Evolutionary conservation across 2,329 filamentous ascomycete genomes (phyloP).

Genomic region (Berkeleyomyces rouxiae): DNA sequence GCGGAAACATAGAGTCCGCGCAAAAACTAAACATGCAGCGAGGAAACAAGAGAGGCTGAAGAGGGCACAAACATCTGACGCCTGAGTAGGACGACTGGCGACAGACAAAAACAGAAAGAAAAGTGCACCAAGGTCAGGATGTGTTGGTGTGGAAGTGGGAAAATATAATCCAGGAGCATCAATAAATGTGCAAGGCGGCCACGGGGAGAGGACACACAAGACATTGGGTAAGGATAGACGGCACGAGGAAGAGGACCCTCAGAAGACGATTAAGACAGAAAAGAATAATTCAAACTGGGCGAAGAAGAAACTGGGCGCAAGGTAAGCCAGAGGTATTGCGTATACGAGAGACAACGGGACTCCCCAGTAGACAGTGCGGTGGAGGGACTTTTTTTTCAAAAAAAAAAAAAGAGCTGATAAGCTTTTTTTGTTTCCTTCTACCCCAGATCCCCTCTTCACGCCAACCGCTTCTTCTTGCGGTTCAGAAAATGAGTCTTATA

Average conservation of each 20-base stretch:
- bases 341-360: background rate
- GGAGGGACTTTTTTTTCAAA: background rate
- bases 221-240: background rate
- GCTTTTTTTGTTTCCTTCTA: background rate
- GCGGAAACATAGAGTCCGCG: background rate
- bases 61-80: too few relatives aligned
- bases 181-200: too few relatives aligned
- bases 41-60: background rate
- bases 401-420: background rate
- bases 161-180: too few relatives aligned
- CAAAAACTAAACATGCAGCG: background rate
- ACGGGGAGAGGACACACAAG: too few relatives aligned
- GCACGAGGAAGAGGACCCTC: background rate
- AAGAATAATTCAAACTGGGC: background rate
- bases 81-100: too few relatives aligned
- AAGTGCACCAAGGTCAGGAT: too few relatives aligned
- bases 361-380: background rate
- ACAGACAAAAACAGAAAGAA: too few relatives aligned
- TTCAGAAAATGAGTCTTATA: slow-evolving; percentile 39
- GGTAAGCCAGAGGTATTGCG: background rate
- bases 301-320: slow-evolving; percentile 5
- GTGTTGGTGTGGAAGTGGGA: too few relatives aligned
- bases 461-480: slow-evolving; percentile 11
- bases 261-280: background rate
- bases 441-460: background rate